Conservation (phyloP, 164 flowering plant genomes). For the Macadamia tetraphylla region DNA sequence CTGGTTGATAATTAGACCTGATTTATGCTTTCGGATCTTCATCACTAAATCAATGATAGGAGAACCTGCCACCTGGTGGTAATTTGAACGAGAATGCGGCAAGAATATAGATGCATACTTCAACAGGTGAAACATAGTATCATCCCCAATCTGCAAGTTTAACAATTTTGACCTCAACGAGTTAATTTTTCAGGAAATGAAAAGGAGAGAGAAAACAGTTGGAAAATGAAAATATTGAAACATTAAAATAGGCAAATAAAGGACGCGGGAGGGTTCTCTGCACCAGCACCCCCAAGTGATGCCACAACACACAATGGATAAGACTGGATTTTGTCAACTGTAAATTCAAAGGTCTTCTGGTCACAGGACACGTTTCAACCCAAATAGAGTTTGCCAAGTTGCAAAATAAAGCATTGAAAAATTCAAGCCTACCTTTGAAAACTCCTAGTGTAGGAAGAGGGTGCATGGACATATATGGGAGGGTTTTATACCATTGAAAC, state of each 20-base stretch:
- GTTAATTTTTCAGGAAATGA: neutral
- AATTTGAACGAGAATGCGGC: constrained; percentile 34
- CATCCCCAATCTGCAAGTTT: constrained; percentile 65
- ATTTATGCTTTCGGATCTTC: constrained; percentile 15
- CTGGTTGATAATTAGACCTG: constrained; percentile 6
- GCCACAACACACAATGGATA: no score
- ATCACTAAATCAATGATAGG: constrained; percentile 33
- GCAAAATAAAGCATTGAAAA: no score
- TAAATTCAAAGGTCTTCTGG: no score
- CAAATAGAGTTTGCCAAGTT: no score
- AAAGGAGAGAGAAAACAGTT: neutral
- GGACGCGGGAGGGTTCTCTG: no score
- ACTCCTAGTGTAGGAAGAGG: no score
- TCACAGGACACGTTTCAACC: no score
- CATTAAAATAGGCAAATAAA: neutral
- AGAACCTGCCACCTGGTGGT: constrained; percentile 65
- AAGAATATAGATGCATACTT: constrained; percentile 58
- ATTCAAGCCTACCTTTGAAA: no score
- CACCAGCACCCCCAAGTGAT: no score
- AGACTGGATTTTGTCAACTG: no score
- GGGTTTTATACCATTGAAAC: no score
- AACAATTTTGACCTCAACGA: constrained; percentile 2
- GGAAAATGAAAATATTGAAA: neutral
- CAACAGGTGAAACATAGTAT: constrained; percentile 52
- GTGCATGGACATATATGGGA: no score